Evolutionary conservation across 768 basidiomycete genomes (phyloP).

Genomic region (Lactarius sanguifluus): DNA sequence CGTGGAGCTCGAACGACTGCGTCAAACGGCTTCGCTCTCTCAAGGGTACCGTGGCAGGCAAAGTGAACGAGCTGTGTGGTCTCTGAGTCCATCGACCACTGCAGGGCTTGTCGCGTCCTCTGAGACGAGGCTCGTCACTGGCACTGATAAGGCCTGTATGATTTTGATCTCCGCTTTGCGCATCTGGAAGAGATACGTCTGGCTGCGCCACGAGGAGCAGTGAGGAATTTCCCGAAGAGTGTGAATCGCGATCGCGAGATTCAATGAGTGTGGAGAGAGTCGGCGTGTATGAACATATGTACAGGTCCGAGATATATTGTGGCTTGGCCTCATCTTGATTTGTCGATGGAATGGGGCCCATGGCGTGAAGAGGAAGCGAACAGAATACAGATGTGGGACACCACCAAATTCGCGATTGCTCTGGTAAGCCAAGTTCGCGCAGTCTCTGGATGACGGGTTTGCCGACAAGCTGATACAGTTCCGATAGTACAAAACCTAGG

Average conservation of each 20-base stretch:
- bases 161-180: not conserved
- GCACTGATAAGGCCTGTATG: not conserved
- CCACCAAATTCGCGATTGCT: not conserved
- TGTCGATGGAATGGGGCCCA: not conserved
- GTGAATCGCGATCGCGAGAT: not conserved
- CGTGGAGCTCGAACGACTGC: slow-evolving; percentile 6
- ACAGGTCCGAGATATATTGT: slow-evolving; percentile 2
- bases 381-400: not conserved
- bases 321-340: not conserved
- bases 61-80: not conserved
- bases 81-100: not conserved
- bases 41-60: not conserved
- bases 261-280: no score
- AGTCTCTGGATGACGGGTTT: not conserved
- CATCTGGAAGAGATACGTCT: not conserved
- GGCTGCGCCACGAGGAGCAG: not conserved
- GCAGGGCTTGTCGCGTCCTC: not conserved
- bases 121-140: not conserved
- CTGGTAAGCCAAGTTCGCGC: not conserved
- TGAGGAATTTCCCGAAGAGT: not conserved
- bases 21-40: not conserved
- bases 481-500: not conserved
- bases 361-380: slow-evolving; percentile 20
- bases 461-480: not conserved
- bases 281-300: slow-evolving; percentile 10